A percentile compares a stretch with the other conserved stretches of the same genome.
These are phyloP conservation scores for Vararia minispora DNA, from an alignment of 768 basidiomycete genomes.

Conservation along the genomic window DNA sequence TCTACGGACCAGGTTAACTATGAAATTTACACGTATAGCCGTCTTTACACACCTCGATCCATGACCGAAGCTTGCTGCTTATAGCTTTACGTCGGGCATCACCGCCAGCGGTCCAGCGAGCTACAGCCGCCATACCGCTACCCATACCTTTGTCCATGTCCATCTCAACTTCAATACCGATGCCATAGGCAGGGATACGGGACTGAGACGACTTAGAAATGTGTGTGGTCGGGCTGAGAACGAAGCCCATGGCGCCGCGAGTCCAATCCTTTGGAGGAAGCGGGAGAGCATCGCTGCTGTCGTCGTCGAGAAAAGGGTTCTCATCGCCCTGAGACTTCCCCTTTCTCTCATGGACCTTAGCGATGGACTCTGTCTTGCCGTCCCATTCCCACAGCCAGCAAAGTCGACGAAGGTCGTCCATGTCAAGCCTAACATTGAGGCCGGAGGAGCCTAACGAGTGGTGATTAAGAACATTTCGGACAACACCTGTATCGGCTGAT, in stretches of 20 bases:
- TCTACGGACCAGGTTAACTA: slow-evolving; percentile 26
- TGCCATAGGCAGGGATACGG: slow-evolving; percentile 70
- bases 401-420: slow-evolving; percentile 62
- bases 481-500: slow-evolving; percentile 59
- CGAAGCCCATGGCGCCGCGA: slow-evolving; percentile 70
- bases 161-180: slow-evolving; percentile 83
- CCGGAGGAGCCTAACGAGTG: slow-evolving; percentile 56
- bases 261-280: slow-evolving; percentile 55
- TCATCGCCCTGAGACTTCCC: slow-evolving; percentile 16
- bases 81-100: slow-evolving; percentile 52
- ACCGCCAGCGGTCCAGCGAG: slow-evolving; percentile 69
- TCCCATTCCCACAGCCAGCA: slow-evolving; percentile 94
- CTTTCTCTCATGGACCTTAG: slow-evolving; percentile 2
- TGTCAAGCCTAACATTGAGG: slow-evolving; percentile 46
- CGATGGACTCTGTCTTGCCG: slow-evolving; percentile 21
- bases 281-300: slow-evolving; percentile 10
- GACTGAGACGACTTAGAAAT: slow-evolving; percentile 54
- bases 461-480: slow-evolving; percentile 73
- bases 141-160: slow-evolving; percentile 72
- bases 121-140: slow-evolving; percentile 82
- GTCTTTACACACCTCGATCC: slow-evolving; percentile 42
- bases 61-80: slow-evolving; percentile 45
- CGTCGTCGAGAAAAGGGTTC: slow-evolving; percentile 18
- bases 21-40: not conserved
- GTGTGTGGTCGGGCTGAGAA: slow-evolving; percentile 63